Base-by-base conservation (phyloP, 805 yeast genomes). In the Diddensiella santjacobensis region DNA sequence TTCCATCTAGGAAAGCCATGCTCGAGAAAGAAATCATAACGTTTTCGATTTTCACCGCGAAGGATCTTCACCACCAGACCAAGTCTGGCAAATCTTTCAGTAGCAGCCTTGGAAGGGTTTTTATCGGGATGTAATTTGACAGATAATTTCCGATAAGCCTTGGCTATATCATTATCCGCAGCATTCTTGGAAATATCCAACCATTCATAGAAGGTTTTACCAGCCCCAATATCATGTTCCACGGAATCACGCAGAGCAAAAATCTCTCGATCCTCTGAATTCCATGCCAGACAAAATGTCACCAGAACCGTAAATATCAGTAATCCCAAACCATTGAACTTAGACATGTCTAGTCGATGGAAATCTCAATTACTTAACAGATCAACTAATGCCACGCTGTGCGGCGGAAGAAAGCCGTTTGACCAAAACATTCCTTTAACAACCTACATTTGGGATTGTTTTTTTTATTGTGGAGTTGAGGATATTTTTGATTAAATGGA, bases 81-180 rank as follows among this genome's bases (percentile, higher is more conserved):
- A 31, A 93, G 74, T 23, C 91, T 71, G 58, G 91, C 87, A 62
- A 83, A 93, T 35, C 87, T 73, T 56, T 81, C 85, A 52, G 77
- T 81, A 3, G 84, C 85, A 19, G 66, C 62, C 53, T 68, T 71
- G 39, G 62, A 61, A 10, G 64, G 63, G 53, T 66, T 63, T 65
- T 91, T 89, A 67, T 91, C 99, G 0, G 99, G 99, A 62, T 91
- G 99, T 56, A 84, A 72, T 53, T 72, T 73, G 45, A 84, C 73
- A 2, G 96, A 82, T 26, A 83, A 62, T 58, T 79, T 83, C 61
- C 87, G 80, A 68, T 85, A 84, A 38, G 72, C 69, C 45, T 59
- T 61, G 31, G 57, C 55, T 50, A 70, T 67, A 23, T 63, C 56
- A 20, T 52, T 56, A 24, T 41, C 44, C 11, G 50, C 40, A 18